phyloP scores from a whole-genome alignment of 768 basidiomycete species.

The Pleurotus tuber-regium region DNA sequence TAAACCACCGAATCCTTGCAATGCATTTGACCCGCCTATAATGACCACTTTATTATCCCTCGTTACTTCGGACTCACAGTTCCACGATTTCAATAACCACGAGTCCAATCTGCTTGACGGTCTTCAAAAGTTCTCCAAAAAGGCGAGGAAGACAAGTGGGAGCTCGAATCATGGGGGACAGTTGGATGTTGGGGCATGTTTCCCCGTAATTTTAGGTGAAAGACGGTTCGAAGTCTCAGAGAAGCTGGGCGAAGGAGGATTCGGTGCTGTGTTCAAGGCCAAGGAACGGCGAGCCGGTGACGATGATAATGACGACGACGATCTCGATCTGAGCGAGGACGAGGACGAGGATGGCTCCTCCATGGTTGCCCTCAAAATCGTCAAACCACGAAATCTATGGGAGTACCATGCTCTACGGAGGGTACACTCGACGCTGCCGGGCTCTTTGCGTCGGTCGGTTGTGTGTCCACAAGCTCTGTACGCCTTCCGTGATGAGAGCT shows the following conservation, averaged over 20 bases:
- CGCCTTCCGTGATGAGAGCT: conserved; percentile 86
- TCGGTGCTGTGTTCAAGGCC: conserved; percentile 92
- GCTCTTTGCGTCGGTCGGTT: conserved; percentile 60
- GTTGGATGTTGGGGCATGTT: conserved; percentile 34
- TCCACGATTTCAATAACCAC: conserved; percentile 53
- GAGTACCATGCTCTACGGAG: conserved; percentile 85
- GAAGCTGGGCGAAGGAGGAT: conserved; percentile 96
- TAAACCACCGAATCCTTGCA: conserved; percentile 83
- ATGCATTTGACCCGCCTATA: conserved; percentile 73
- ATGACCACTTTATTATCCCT: conserved; percentile 62
- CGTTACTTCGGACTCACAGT: conserved; percentile 57
- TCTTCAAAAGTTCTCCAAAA: conserved; percentile 71
- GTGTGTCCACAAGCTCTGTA: conserved; percentile 79
- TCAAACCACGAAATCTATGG: conserved; percentile 87
- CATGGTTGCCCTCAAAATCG: conserved; percentile 86
- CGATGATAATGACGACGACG: conserved; percentile 48
- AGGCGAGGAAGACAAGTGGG: conserved; percentile 41
- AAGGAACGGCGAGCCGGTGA: conserved; percentile 41
- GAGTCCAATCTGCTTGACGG: conserved; percentile 60
- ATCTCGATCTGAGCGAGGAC: conserved; percentile 53
- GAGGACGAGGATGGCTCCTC: conserved; percentile 52
- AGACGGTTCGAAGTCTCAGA: conserved; percentile 69
- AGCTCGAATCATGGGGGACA: conserved; percentile 30
- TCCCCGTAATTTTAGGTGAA: conserved; percentile 61
- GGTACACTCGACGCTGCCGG: conserved; percentile 67